Evolutionary conservation across 257 asterid genomes (phyloP).

Genomic region (Rubia yunnanensis): DNA sequence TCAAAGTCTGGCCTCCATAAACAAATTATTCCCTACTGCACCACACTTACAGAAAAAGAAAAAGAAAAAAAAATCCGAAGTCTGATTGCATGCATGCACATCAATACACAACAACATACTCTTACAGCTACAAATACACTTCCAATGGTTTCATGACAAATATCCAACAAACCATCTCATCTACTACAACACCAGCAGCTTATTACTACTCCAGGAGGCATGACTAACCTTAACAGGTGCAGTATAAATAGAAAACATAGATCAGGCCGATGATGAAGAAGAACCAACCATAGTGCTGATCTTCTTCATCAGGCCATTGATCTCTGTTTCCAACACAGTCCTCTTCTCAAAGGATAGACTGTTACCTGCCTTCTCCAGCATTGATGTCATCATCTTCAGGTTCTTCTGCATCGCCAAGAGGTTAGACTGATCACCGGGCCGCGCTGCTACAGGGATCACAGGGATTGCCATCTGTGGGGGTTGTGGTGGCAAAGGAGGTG

Average conservation of each 20-base stretch:
- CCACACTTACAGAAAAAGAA: neutral
- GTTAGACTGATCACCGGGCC: slow-evolving; percentile 27
- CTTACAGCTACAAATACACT: neutral
- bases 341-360: slow-evolving; percentile 47
- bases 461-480: neutral
- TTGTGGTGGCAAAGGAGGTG: neutral
- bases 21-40: neutral
- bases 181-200: neutral
- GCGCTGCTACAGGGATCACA: neutral
- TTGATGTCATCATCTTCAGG: slow-evolving; percentile 65
- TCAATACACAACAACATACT: neutral
- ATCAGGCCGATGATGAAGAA: slow-evolving; percentile 26
- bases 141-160: neutral
- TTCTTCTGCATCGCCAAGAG: slow-evolving; percentile 45
- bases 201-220: neutral
- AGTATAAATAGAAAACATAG: neutral
- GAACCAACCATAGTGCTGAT: slow-evolving; percentile 37
- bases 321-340: slow-evolving; percentile 59
- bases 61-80: neutral
- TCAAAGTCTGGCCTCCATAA: neutral
- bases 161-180: no score
- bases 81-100: neutral
- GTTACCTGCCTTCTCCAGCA: slow-evolving; percentile 62
- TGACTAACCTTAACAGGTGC: neutral
- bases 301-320: slow-evolving; percentile 44